Evolutionary conservation across 768 basidiomycete genomes (phyloP).

Genomic region (Crucibulum laeve): DNA sequence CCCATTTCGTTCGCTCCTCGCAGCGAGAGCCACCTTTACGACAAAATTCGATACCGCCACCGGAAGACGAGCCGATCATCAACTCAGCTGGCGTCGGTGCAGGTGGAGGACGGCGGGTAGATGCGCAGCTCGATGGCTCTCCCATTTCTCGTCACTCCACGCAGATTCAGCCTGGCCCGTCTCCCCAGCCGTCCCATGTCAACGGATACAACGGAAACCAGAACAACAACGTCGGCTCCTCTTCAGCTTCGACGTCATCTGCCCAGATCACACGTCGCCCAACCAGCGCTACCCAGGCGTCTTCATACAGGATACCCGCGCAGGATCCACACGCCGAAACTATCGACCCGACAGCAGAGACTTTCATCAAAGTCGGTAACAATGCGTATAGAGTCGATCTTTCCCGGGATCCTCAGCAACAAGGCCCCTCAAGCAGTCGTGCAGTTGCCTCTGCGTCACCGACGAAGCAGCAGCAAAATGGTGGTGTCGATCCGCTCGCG

Average conservation of each 20-base stretch:
- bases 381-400: conserved; percentile 67
- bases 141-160: conserved; percentile 28
- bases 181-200: conserved; percentile 15
- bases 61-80: conserved; percentile 38
- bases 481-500: conserved; percentile 56
- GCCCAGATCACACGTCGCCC: conserved; percentile 19
- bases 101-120: conserved; percentile 41
- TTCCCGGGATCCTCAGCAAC: conserved; percentile 57
- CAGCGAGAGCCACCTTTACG: conserved; percentile 32
- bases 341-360: conserved; percentile 60
- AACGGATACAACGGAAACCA: conserved; percentile 19
- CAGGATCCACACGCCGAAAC: conserved; percentile 54
- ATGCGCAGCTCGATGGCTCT: conserved; percentile 23
- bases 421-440: conserved; percentile 21
- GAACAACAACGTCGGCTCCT: conserved; percentile 2
- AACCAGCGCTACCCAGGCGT: conserved; percentile 13
- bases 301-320: conserved; percentile 22
- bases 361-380: conserved; percentile 67
- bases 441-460: conserved; percentile 16
- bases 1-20: conserved; percentile 46
- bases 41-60: conserved; percentile 19
- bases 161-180: conserved; percentile 16
- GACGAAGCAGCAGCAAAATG: conserved; percentile 26
- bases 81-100: conserved; percentile 75
- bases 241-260: conserved; percentile 14